phyloP scores from a whole-genome alignment of 2,329 filamentous ascomycete genomes.

The Colletotrichum horii region DNA sequence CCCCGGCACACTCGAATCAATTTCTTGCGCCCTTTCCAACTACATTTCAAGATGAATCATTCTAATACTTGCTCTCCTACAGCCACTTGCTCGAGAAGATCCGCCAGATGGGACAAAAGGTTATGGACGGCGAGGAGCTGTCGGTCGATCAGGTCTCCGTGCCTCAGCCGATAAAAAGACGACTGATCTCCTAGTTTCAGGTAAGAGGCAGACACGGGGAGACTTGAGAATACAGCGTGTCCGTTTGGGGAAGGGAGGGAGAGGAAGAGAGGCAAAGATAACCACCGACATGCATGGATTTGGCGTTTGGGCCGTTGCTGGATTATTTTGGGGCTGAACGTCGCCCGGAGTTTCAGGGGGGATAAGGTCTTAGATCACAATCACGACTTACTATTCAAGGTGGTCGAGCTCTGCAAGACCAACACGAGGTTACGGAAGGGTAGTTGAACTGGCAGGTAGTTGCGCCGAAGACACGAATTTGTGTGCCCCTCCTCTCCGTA shows the following conservation, averaged over 20 bases:
- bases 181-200: constrained; percentile 40
- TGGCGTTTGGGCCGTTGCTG: not conserved
- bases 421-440: not conserved
- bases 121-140: constrained; percentile 34
- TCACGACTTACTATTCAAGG: not conserved
- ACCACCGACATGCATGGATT: not conserved
- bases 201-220: not conserved
- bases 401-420: not conserved
- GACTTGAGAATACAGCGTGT: not conserved
- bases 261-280: not conserved
- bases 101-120: constrained; percentile 48
- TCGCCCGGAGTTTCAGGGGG: not conserved
- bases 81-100: constrained; percentile 64
- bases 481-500: not conserved
- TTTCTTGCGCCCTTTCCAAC: not conserved
- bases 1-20: not conserved
- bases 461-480: not conserved
- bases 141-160: constrained; percentile 36
- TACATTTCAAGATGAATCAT: constrained; percentile 29
- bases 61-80: constrained; percentile 32
- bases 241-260: not conserved
- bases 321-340: not conserved
- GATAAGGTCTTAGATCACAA: not conserved
- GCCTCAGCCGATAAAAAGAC: constrained; percentile 52
- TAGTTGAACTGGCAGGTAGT: not conserved